Conservation (phyloP, 176 grass and related monocot species). For the Zoysia pacifica region DNA sequence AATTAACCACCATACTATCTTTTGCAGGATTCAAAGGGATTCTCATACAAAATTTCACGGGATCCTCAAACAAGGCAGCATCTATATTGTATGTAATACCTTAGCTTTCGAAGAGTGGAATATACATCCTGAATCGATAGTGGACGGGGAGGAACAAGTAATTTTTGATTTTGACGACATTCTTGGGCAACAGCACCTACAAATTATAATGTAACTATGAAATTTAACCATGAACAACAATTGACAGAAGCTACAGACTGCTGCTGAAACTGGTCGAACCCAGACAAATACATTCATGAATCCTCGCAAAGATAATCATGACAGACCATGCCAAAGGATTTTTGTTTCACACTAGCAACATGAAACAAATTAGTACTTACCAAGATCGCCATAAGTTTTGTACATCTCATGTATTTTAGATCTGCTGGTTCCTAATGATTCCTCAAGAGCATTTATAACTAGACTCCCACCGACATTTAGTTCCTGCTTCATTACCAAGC, state of each 20-base stretch:
- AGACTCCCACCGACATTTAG: constrained; percentile 92
- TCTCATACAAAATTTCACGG: not conserved
- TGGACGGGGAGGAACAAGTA: constrained; percentile 77
- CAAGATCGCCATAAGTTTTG: constrained; percentile 84
- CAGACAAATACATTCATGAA: constrained; percentile 21
- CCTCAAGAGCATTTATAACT: constrained; percentile 76
- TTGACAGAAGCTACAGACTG: constrained; percentile 30
- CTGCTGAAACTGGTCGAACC: not conserved
- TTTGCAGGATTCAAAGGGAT: constrained; percentile 1
- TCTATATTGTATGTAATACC: constrained; percentile 50
- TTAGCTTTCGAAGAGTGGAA: constrained; percentile 73
- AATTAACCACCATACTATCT: constrained; percentile 1
- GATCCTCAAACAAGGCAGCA: not conserved
- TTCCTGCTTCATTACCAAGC: constrained; percentile 78
- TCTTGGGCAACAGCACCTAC: constrained; percentile 93
- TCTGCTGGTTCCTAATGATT: constrained; percentile 72
- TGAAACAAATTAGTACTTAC: constrained; percentile 48
- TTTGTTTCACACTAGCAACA: constrained; percentile 35
- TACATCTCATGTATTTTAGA: constrained; percentile 96
- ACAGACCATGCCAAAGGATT: not conserved
- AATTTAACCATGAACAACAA: constrained; percentile 27
- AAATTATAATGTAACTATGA: constrained; percentile 28
- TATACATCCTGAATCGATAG: constrained; percentile 76
- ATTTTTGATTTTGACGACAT: constrained; percentile 80
- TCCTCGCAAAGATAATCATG: constrained; percentile 13